phyloP scores from a whole-genome alignment of 768 basidiomycete genomes.

The Dioszegia aurantiaca region DNA sequence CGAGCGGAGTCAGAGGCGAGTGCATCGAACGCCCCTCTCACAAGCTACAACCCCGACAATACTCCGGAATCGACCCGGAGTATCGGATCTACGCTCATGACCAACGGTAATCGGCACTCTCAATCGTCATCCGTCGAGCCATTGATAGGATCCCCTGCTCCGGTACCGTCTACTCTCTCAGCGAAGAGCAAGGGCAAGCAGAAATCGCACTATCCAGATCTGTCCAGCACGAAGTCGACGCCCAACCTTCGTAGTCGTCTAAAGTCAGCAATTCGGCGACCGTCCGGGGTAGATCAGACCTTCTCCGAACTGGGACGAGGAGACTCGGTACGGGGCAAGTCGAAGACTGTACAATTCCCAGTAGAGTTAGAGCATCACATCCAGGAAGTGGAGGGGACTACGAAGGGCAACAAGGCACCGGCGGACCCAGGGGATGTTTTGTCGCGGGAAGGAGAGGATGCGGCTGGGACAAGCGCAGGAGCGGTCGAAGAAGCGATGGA shows the following conservation, averaged over 20 bases:
- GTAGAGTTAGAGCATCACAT: slow-evolving; percentile 19
- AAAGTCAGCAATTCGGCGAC: slow-evolving; percentile 34
- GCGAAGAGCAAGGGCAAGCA: slow-evolving; percentile 6
- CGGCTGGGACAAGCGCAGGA: slow-evolving; percentile 66
- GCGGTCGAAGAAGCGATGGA: slow-evolving; percentile 54
- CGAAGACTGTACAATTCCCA: slow-evolving; percentile 47
- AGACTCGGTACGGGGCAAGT: slow-evolving; percentile 4
- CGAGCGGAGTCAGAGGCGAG: background rate
- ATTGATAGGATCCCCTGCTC: slow-evolving; percentile 5
- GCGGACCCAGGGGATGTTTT: slow-evolving; percentile 68
- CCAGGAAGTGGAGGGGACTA: background rate
- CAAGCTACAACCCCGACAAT: background rate
- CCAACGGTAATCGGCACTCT: slow-evolving; percentile 6
- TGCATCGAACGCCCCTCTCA: background rate
- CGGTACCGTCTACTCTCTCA: background rate
- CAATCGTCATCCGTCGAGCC: slow-evolving; percentile 32
- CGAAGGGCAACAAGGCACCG: slow-evolving; percentile 51
- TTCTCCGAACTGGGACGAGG: background rate
- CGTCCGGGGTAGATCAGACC: slow-evolving; percentile 1
- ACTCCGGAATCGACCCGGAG: background rate
- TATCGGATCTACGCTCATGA: background rate
- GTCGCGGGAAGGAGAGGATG: slow-evolving; percentile 59
- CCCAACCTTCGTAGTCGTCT: slow-evolving; percentile 21
- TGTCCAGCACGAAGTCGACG: background rate
- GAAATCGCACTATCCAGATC: background rate